Evolutionary conservation across 768 basidiomycete genomes (phyloP).

Genomic region (Mycena indigotica): DNA sequence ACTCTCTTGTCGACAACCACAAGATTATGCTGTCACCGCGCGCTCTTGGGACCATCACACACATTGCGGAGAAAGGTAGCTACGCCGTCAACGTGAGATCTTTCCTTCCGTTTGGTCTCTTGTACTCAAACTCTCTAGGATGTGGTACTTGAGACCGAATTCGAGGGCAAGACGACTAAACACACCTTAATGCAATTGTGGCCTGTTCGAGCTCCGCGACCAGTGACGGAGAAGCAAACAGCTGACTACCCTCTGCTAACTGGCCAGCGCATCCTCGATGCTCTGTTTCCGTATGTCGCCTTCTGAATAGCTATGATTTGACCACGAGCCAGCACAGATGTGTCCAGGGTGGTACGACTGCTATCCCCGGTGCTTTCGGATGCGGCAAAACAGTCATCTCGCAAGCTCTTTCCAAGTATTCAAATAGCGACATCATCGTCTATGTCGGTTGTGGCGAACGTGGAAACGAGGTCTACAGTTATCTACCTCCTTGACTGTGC

Average conservation of each 20-base stretch:
- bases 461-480: conserved; percentile 78
- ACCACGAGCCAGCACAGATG: conserved; percentile 65
- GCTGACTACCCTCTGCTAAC: conserved; percentile 91
- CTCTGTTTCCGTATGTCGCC: conserved; percentile 83
- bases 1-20: conserved; percentile 94
- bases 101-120: not conserved
- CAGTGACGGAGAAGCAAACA: conserved; percentile 92
- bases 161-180: conserved; percentile 90
- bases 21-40: conserved; percentile 96
- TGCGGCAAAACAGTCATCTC: conserved; percentile 99
- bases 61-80: conserved; percentile 91
- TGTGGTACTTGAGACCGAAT: conserved; percentile 94
- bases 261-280: conserved; percentile 95
- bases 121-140: conserved; percentile 54
- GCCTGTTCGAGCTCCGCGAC: conserved; percentile 98
- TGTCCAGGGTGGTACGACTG: conserved; percentile 94
- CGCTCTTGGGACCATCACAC: conserved; percentile 91
- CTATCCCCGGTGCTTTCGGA: conserved; percentile 98
- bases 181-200: conserved; percentile 98
- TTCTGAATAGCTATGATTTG: conserved; percentile 9
- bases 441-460: conserved; percentile 99
- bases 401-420: conserved; percentile 96
- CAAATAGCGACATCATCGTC: conserved; percentile 98
- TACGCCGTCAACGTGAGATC: conserved; percentile 83
- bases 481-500: not conserved